Evolutionary conservation across 495 filamentous ascomycete genomes (phyloP).

Genomic region (Clohesyomyces aquaticus): DNA sequence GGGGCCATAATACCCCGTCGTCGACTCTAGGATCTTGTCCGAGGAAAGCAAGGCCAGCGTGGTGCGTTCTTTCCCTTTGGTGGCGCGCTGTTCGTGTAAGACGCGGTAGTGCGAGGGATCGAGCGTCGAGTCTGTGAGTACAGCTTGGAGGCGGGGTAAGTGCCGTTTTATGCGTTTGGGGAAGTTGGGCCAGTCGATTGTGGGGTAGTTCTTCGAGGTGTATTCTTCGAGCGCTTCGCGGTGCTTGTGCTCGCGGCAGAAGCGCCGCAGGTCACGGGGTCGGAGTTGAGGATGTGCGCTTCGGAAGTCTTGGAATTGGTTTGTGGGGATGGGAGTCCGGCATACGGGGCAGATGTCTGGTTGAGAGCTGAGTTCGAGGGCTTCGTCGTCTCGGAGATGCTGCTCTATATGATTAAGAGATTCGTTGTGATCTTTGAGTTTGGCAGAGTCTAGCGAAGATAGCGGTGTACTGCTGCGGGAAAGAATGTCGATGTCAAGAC

Average conservation of each 20-base stretch:
- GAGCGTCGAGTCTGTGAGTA: constrained; percentile 54
- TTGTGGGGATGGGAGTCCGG: background rate
- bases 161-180: constrained; percentile 64
- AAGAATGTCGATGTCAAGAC: background rate
- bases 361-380: background rate
- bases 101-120: background rate
- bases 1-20: constrained; percentile 85
- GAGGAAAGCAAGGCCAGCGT: background rate
- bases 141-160: constrained; percentile 56
- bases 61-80: constrained; percentile 2
- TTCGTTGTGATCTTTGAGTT: background rate
- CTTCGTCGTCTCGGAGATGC: background rate
- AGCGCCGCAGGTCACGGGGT: constrained; percentile 47
- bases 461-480: constrained; percentile 11
- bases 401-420: background rate
- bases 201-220: constrained; percentile 69
- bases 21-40: constrained; percentile 42
- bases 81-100: background rate
- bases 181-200: constrained; percentile 74
- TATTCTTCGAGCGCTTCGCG: constrained; percentile 63
- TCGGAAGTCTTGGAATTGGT: constrained; percentile 7
- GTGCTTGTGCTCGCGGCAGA: constrained; percentile 74
- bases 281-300: constrained; percentile 28
- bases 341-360: constrained; percentile 24
- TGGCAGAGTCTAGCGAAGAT: background rate